Evolutionary conservation across 768 basidiomycete species (phyloP), one percentile per base, ranked within the genome.

Genomic region (Rhodotorula paludigena): DNA sequence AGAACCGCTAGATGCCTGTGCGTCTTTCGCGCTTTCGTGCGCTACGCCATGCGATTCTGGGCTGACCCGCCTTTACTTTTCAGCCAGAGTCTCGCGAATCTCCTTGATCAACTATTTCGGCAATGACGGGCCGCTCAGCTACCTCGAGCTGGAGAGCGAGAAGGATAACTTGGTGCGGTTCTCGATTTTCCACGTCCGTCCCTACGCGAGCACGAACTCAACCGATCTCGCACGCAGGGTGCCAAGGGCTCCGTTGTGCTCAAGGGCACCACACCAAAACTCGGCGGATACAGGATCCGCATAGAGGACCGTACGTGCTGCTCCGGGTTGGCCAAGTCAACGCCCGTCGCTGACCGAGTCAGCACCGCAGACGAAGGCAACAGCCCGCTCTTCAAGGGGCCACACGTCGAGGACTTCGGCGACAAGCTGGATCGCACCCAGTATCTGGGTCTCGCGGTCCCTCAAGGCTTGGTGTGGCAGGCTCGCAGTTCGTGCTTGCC

Each of bases 31-130:
- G 12, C 14, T 32, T 14, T 54, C 16, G 4, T 25, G 15, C 51
- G 5, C 21, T 6, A n/a, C 47, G 11, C 8, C n/a, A 25, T 36
- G 35, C 42, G 3, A 4, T 2, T 23, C 33, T 3, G 23, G 1
- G 7, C 23, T 35, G 16, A 18, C 35, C 45, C 52, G 36, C 6
- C 1, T 42, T 1, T 3, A 9, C n/a, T 25, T 4, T 30, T 7
- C 71, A 79, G 78, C 57, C 25, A 60, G 80, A 49, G 81, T 84
- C 15, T 87, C 87, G 30, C 82, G 85, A 32, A 83, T 87, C 38
- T 90, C 92, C 3, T 81, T 88, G 3, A 83, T 97, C 58, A 94
- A 91, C 76, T 94, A 97, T 75, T 79, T 88, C 70, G 92, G 91
- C 0, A 78, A 93, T 38, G 92, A 97, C 74, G 93, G 92, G 0